A percentile compares a stretch with the other conserved stretches of the same genome.
Conservation (phyloP, 805 yeast genomes). For the Maudiozyma turicensis region DNA sequence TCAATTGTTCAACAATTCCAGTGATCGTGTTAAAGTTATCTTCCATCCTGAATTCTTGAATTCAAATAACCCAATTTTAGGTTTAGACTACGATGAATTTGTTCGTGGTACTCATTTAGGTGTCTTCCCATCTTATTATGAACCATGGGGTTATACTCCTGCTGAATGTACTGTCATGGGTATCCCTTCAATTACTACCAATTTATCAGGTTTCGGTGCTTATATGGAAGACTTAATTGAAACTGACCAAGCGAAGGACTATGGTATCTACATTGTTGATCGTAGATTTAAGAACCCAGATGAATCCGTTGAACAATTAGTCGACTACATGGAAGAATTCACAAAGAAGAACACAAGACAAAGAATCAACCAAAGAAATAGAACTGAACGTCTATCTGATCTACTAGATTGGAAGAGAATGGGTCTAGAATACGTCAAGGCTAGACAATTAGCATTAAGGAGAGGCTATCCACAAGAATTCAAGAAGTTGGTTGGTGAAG, state of each 20-base stretch:
- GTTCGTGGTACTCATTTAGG: constrained; percentile 98
- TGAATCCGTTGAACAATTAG: constrained; percentile 84
- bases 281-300: constrained; percentile 87
- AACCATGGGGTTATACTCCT: constrained; percentile 99
- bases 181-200: constrained; percentile 93
- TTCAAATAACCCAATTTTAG: constrained; percentile 87
- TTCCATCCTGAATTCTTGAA: constrained; percentile 97
- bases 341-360: constrained; percentile 87
- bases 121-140: constrained; percentile 96
- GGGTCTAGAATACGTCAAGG: constrained; percentile 95
- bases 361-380: constrained; percentile 93
- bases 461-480: constrained; percentile 89
- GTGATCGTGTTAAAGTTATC: constrained; percentile 86
- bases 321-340: constrained; percentile 84
- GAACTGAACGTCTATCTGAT: constrained; percentile 91
- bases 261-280: constrained; percentile 95
- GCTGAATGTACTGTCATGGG: constrained; percentile 99
- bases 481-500: constrained; percentile 30
- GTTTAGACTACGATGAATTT: constrained; percentile 92
- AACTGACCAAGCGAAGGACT: constrained; percentile 68
- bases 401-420: constrained; percentile 94
- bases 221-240: constrained; percentile 97
- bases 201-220: constrained; percentile 93
- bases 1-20: constrained; percentile 77
- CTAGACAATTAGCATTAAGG: constrained; percentile 82